Conservation (phyloP, 2,329 filamentous ascomycete species). For the Lomentospora prolificans region DNA sequence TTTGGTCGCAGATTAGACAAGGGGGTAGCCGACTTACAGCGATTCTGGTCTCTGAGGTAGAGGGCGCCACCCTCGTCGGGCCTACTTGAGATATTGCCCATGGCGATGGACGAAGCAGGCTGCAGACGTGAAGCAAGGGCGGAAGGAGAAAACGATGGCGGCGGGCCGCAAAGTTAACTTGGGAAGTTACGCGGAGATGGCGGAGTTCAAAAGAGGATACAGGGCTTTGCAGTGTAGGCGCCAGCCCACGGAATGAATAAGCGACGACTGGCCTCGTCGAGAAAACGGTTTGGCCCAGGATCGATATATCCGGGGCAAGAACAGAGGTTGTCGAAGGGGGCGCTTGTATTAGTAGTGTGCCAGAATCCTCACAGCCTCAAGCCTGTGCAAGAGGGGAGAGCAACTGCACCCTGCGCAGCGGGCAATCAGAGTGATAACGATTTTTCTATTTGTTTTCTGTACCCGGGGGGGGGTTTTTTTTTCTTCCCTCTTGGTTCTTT, state of each 20-base stretch:
- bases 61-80: conserved; percentile 72
- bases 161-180: not conserved
- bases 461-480: too few relatives aligned
- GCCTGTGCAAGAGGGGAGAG: not conserved
- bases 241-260: not conserved
- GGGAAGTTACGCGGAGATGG: not conserved
- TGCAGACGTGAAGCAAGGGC: not conserved
- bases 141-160: not conserved
- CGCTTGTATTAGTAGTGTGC: not conserved
- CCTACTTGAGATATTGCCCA: conserved; percentile 89
- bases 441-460: too few relatives aligned
- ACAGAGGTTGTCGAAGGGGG: not conserved
- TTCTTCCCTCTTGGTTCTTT: too few relatives aligned
- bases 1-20: conserved; percentile 10
- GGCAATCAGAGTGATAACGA: not conserved
- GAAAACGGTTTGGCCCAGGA: not conserved
- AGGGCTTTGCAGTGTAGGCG: not conserved
- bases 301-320: not conserved
- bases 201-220: not conserved
- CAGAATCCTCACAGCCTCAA: not conserved
- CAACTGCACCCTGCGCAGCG: not conserved
- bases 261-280: not conserved
- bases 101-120: conserved; percentile 35
- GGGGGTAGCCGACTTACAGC: conserved; percentile 54
- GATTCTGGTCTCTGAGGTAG: conserved; percentile 83